A percentile compares a stretch with the other conserved stretches of the same genome.
Evolutionary conservation across 768 basidiomycete species (phyloP).

Genomic region (Auriscalpium vulgare): DNA sequence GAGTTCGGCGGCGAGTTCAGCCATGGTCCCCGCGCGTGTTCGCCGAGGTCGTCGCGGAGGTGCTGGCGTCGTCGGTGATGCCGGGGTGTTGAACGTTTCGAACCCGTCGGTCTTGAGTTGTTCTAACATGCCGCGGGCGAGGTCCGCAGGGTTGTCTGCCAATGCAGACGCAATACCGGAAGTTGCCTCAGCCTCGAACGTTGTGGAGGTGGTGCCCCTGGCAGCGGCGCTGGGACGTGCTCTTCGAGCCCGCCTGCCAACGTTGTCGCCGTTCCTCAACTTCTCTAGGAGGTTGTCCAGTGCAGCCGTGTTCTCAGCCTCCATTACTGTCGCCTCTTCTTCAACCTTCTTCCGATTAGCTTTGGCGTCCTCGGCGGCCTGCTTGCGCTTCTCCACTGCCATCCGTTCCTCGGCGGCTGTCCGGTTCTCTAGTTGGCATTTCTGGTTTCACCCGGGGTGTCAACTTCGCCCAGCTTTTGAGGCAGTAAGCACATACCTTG

Average conservation of each 20-base stretch:
- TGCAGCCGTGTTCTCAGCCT: slow-evolving; percentile 46
- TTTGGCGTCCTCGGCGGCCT: slow-evolving; percentile 55
- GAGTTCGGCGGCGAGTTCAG: slow-evolving; percentile 12
- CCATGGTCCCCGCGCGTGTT: slow-evolving; percentile 12
- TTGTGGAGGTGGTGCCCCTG: slow-evolving; percentile 26
- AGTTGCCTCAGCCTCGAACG: slow-evolving; percentile 16
- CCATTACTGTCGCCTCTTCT: slow-evolving; percentile 32
- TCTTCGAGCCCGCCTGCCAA: slow-evolving; percentile 48
- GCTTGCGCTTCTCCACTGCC: slow-evolving; percentile 61
- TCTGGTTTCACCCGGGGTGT: slow-evolving; percentile 35
- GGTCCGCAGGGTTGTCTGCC: slow-evolving; percentile 41
- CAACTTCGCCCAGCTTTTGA: no score
- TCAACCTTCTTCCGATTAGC: slow-evolving; percentile 43
- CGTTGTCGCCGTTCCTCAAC: slow-evolving; percentile 60
- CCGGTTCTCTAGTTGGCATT: slow-evolving; percentile 81
- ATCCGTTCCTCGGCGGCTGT: slow-evolving; percentile 62
- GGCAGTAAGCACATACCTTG: slow-evolving; percentile 39
- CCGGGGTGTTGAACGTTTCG: slow-evolving; percentile 20
- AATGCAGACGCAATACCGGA: slow-evolving; percentile 15
- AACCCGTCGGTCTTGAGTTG: slow-evolving; percentile 68
- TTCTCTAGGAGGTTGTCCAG: slow-evolving; percentile 69
- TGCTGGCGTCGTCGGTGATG: slow-evolving; percentile 15
- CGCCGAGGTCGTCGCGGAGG: slow-evolving; percentile 12
- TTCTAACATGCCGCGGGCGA: slow-evolving; percentile 71
- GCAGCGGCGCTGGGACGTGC: slow-evolving; percentile 34